Evolutionary conservation across 441 rosid genomes (phyloP), one percentile per base, ranked within the genome.

Genomic region (Erysimum cheiri): DNA sequence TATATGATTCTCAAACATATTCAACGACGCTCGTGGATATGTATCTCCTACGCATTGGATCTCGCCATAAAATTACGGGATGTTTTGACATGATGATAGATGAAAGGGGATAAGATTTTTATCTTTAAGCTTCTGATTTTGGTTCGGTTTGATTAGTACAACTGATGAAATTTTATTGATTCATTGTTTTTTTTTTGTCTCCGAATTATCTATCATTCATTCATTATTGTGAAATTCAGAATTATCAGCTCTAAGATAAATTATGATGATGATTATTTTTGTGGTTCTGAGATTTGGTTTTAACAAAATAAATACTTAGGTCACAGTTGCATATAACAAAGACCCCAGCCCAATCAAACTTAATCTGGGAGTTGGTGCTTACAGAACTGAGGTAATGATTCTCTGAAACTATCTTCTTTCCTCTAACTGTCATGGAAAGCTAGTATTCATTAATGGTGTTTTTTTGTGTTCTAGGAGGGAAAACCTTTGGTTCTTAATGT

Each of bases 321-420:
- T 91, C 77, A 91, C 93, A 8, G 89, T 92, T 48, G 96, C 98
- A 0, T 96, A 85, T 65, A 95, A 95, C 86, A 92, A 95, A 73
- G 98, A 96, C 39, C 91, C 88, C 2, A 91, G 97, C 75, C 98
- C 93, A 8, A 68, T 85, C 15, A 96, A 96, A 89, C 81, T 96
- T 56, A 96, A 92, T 84, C 76, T 96, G 78, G 99, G 99, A 35
- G 99, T 91, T 47, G 99, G 98, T 32, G 97, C 98, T 81, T 95
- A 95, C 80, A 83, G 97, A 67, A 95, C 97, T 3, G 97, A 95
- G 91, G 98, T 89, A 55, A 71, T 53, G 26, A 44, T 64, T 59
- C 33, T 60, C 6, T 22, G 11, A 12, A 73, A 15, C 29, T 67
- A 15, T n/a, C n/a, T n/a, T n/a, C n/a, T n/a, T n/a, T n/a, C 15